Conservation (phyloP, 169 alveolate genomes). For the Plasmodium vinckei region DNA sequence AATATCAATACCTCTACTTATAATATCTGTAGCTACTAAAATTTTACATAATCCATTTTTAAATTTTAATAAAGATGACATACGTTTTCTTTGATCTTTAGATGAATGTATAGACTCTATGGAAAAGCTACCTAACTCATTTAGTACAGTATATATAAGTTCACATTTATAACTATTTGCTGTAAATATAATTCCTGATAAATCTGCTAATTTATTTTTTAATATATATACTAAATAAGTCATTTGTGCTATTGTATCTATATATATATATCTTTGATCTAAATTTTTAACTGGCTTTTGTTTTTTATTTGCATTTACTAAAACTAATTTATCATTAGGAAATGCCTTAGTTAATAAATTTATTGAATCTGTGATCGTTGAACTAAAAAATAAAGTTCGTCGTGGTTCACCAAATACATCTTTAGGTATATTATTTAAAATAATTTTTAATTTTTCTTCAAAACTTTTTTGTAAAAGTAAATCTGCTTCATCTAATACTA, state of each 20-base stretch:
- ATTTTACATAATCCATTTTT: constrained; percentile 91
- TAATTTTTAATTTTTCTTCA: constrained; percentile 85
- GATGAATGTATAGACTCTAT: constrained; percentile 97
- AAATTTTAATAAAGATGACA: constrained; percentile 94
- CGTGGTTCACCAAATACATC: constrained; percentile 69
- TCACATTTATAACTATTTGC: constrained; percentile 93
- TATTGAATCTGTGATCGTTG: constrained; percentile 94
- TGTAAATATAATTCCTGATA: constrained; percentile 93
- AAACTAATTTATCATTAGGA: constrained; percentile 28
- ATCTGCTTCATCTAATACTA: constrained; percentile 99
- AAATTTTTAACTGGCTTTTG: constrained; percentile 55
- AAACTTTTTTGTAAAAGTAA: constrained; percentile 90
- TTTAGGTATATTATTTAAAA: constrained; percentile 85
- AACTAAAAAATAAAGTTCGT: constrained; percentile 97
- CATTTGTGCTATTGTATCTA: constrained; percentile 46
- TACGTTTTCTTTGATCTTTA: constrained; percentile 94
- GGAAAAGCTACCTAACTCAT: constrained; percentile 90
- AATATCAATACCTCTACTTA: constrained; percentile 98
- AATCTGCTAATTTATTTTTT: constrained; percentile 25
- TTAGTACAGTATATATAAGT: constrained; percentile 91
- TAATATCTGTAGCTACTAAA: constrained; percentile 97
- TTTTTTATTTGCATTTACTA: constrained; percentile 42
- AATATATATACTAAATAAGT: constrained; percentile 51
- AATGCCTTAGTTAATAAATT: constrained; percentile 8
- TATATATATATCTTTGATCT: constrained; percentile 50